Base-by-base conservation (phyloP, 176 grass and related monocot genomes). In the Phoenix dactylifera region DNA sequence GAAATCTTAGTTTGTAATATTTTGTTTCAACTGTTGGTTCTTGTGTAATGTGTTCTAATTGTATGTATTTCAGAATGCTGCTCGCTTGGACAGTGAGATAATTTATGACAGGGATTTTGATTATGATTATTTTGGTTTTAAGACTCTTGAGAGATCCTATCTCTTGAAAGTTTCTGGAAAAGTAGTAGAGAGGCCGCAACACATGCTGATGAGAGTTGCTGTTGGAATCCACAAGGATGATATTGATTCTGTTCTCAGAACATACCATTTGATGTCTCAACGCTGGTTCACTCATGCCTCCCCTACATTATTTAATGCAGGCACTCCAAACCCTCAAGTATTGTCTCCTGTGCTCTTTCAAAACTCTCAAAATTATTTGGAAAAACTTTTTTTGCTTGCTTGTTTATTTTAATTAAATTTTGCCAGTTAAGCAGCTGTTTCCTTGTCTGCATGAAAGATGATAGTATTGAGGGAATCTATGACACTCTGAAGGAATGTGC, bases 41-140 rank as follows among this genome's bases (percentile, higher is more conserved):
- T 59, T 4, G 7, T 54, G 22, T 6, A 18, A 32, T n/a, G 69
- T n/a, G 32, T 15, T 12, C 10, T 18, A 22, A 65, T 20, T 26
- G 24, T 16, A 62, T 44, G 10, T 16, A 26, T 72, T 91, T n/a
- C 84, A 97, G 92, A 88, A 97, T 67, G 84, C 92, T 44, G 51
- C 84, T 73, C 73, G 68, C 18, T 56, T 97, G 81, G 87, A 97
- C 67, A 91, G 92, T 0, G 92, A 97, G 66, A 97, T 97, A 59
- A 97, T 97, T 59, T 97, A 97, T n/a, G 92, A 97, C 17, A 76
- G 92, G 66, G 92, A 97, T 55, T 97, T 97, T 3, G 92, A 97
- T 23, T 97, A 97, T 55, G 92, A 97, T 18, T 97, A 85, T 67
- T 97, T 97, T 57, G 92, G 92, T 23, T 97, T 97, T 73, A 97